Evolutionary conservation across 1,284 basidiomycete genomes (phyloP), one percentile per base, ranked within the genome.

Genomic region (Ganoderma lucidum): DNA sequence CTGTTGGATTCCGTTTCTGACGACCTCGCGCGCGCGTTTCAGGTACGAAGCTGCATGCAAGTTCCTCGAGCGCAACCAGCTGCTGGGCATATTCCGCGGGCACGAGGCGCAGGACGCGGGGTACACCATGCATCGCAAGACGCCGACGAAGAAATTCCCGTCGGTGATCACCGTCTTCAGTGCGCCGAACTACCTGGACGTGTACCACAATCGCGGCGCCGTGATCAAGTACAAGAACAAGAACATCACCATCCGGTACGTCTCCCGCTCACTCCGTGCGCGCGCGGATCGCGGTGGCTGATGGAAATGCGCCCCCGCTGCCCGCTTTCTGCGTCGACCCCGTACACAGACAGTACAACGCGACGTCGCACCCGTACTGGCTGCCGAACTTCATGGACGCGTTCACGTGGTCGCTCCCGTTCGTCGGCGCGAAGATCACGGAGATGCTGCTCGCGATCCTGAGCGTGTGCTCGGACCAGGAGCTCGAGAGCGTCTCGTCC

Each of bases 381-480:
- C 84, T 99, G 51, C 97, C 97, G 5, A 99, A 99, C 83, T 98
- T 99, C 77, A 98, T 99, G 95, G 96, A 99, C 80, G 97, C 95
- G 42, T 99, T 99, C 80, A 99, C 97, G 1, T 99, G 98, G 98
- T 96, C 93, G 83, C 83, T 99, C 73, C 98, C 97, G 0, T 99
- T 99, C 78, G 97, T 99, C 8, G 97, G 97, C 56, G 91, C 96
- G 70, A 99, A 99, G 85, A 99, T 96, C 96, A 78, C 74, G 90
- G 97, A 99, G 79, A 99, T 99, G 97, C 85, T 99, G 44, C 92
- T 99, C 64, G 96, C 96, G 14, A 95, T 99, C 73, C 86, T 99
- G 60, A 93, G 94, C 77, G 93, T 96, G 70, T 99, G 97, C 83
- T 95, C 93, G 72, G 92, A 96, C 76, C 96, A 99, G 79, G 98